A percentile compares a stretch with the other conserved stretches of the same genome.
Evolutionary conservation across 164 flowering plant genomes (phyloP).

Genomic region (Vitis amurensis): DNA sequence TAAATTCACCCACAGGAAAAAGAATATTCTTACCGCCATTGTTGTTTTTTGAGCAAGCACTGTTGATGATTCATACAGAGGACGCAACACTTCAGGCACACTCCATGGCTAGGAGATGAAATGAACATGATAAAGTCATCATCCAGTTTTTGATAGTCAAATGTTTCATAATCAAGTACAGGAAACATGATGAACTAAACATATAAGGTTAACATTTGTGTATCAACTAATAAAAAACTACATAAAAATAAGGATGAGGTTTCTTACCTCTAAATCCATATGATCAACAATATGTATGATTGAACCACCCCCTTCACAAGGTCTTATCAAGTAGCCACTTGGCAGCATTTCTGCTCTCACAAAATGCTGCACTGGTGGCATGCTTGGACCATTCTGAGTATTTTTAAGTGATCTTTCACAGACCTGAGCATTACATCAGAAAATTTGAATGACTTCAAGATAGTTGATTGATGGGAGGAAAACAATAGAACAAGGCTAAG

Average conservation of each 20-base stretch:
- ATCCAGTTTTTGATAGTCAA: background rate
- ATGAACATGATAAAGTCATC: background rate
- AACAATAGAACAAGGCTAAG: background rate
- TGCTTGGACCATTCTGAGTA: slow-evolving; percentile 82
- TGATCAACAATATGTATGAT: slow-evolving; percentile 96
- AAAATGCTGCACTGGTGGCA: slow-evolving; percentile 88
- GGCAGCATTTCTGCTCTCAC: slow-evolving; percentile 96
- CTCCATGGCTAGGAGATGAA: slow-evolving; percentile 66
- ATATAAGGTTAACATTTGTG: too few relatives aligned
- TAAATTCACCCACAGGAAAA: background rate
- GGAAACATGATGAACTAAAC: background rate
- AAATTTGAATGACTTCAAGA: background rate
- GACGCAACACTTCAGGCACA: slow-evolving; percentile 96
- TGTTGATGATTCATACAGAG: slow-evolving; percentile 88
- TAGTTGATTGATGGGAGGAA: background rate
- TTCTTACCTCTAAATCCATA: slow-evolving; percentile 82
- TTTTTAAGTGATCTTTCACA: slow-evolving; percentile 91
- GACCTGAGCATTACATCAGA: slow-evolving; percentile 45
- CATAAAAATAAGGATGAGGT: background rate
- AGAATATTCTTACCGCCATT: slow-evolving; percentile 58
- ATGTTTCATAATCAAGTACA: background rate
- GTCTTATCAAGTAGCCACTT: slow-evolving; percentile 92
- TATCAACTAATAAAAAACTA: too few relatives aligned
- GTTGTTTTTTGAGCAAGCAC: slow-evolving; percentile 90
- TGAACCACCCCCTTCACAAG: slow-evolving; percentile 99